These are phyloP conservation scores for Penicillium sp. DNA, from an alignment of 2,329 filamentous ascomycete genomes.

Conservation along the genomic window DNA sequence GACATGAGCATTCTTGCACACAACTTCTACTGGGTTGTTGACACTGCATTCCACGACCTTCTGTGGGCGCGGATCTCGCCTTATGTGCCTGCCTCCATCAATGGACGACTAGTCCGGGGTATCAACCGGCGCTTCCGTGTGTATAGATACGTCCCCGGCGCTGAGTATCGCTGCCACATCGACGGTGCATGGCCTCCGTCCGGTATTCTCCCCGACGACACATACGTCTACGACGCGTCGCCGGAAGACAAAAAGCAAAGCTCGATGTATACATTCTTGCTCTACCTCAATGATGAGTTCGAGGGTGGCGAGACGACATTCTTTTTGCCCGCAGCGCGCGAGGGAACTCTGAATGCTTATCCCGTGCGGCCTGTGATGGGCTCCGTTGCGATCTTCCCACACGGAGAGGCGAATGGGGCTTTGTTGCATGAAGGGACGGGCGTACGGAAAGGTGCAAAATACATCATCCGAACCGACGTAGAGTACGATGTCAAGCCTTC, in stretches of 20 bases:
- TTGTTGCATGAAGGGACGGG: constrained; percentile 71
- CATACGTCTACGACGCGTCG: constrained; percentile 68
- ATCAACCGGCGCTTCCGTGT: constrained; percentile 71
- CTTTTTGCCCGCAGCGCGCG: constrained; percentile 65
- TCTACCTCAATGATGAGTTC: constrained; percentile 73
- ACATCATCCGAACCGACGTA: constrained; percentile 71
- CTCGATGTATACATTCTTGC: constrained; percentile 68
- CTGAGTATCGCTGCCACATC: constrained; percentile 71
- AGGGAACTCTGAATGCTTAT: constrained; percentile 70
- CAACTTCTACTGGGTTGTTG: constrained; percentile 74
- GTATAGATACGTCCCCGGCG: constrained; percentile 71
- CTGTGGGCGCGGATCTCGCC: constrained; percentile 64
- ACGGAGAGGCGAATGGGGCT: constrained; percentile 67
- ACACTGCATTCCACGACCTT: constrained; percentile 62
- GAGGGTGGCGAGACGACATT: constrained; percentile 72
- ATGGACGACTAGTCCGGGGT: constrained; percentile 61
- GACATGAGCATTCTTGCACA: constrained; percentile 68
- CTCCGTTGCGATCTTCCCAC: constrained; percentile 68
- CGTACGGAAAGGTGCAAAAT: constrained; percentile 66
- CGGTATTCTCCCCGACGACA: constrained; percentile 59
- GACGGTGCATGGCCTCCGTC: constrained; percentile 74
- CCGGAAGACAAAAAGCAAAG: constrained; percentile 62
- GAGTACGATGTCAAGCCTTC: constrained; percentile 62
- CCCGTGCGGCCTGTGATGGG: constrained; percentile 70
- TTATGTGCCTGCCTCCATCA: constrained; percentile 59